Evolutionary conservation across 2,329 filamentous ascomycete species (phyloP).

Genomic region (Aspergillus pseudoglaucus): DNA sequence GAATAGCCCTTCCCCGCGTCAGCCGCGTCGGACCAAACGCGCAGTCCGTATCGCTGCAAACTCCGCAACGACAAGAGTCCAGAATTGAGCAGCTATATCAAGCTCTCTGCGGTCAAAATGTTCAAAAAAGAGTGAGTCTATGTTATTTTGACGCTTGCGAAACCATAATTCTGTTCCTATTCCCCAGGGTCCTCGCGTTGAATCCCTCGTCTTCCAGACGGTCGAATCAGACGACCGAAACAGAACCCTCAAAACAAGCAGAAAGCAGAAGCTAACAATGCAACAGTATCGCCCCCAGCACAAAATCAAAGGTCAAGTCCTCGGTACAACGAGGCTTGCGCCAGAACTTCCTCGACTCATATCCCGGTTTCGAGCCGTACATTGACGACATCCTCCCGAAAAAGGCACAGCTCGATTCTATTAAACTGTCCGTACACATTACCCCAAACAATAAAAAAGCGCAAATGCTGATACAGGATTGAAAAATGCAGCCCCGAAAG

Average conservation of each 20-base stretch:
- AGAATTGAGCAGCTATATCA: constrained; percentile 4
- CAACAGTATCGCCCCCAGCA: constrained; percentile 63
- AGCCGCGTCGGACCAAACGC: constrained; percentile 15
- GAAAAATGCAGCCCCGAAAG: constrained; percentile 62
- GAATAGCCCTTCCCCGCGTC: constrained; percentile 20
- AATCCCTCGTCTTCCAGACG: neutral
- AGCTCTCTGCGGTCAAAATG: constrained; percentile 50
- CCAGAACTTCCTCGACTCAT: constrained; percentile 72
- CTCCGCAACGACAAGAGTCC: neutral
- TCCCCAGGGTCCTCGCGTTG: too few species aligned
- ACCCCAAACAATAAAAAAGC: neutral
- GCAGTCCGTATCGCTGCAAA: constrained; percentile 4
- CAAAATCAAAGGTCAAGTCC: constrained; percentile 96
- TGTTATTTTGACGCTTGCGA: neutral
- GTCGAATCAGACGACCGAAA: neutral
- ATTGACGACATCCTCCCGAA: constrained; percentile 95
- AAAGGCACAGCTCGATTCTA: constrained; percentile 79
- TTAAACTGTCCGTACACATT: constrained; percentile 63
- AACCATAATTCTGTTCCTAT: too few species aligned
- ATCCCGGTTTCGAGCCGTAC: constrained; percentile 75
- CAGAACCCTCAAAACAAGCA: neutral
- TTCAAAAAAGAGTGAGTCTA: constrained; percentile 81
- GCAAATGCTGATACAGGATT: neutral
- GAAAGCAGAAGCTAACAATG: constrained; percentile 4
- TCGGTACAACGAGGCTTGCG: constrained; percentile 85